Percentiles rank a stretch among this genome's conserved stretches.
Evolutionary conservation across 805 yeast species (phyloP).

Genomic region (Myxozyma sirexii): DNA sequence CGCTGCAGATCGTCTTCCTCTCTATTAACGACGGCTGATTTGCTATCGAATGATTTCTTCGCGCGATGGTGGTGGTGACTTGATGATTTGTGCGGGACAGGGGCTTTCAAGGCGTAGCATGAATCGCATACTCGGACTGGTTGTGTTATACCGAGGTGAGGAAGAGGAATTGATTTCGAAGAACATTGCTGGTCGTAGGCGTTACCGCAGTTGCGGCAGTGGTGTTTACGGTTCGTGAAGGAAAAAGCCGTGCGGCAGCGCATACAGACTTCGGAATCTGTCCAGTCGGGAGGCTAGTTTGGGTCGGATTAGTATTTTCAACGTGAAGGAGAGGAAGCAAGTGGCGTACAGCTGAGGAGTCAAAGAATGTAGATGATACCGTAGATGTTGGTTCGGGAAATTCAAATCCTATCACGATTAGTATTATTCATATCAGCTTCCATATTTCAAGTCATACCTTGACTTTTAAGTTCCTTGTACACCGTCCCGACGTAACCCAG

Average conservation of each 20-base stretch:
- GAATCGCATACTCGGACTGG: conserved; percentile 94
- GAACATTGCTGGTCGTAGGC: conserved; percentile 88
- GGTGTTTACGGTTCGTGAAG: conserved; percentile 87
- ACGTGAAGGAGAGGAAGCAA: not conserved
- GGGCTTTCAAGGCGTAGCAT: conserved; percentile 64
- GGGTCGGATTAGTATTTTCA: not conserved
- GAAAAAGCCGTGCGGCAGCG: conserved; percentile 80
- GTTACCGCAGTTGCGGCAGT: conserved; percentile 96
- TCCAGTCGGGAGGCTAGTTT: conserved; percentile 86
- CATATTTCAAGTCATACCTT: conserved; percentile 46
- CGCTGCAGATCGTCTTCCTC: conserved; percentile 73
- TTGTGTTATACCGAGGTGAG: conserved; percentile 80
- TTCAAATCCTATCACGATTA: conserved; percentile 39
- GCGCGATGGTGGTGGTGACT: conserved; percentile 20
- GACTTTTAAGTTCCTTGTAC: conserved; percentile 60
- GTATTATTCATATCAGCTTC: not conserved
- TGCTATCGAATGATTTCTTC: conserved; percentile 17
- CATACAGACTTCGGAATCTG: conserved; percentile 94
- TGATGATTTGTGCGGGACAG: conserved; percentile 33
- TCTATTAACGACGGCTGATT: conserved; percentile 45
- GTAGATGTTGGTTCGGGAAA: conserved; percentile 35
- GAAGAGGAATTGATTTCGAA: conserved; percentile 67
- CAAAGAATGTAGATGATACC: conserved; percentile 56
- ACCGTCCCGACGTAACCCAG: conserved; percentile 64
- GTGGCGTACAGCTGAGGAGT: conserved; percentile 62